Percentiles rank a stretch among this genome's conserved stretches.
Conservation (phyloP, 176 grass and related monocot genomes). For the Eragrostis nindensis region DNA sequence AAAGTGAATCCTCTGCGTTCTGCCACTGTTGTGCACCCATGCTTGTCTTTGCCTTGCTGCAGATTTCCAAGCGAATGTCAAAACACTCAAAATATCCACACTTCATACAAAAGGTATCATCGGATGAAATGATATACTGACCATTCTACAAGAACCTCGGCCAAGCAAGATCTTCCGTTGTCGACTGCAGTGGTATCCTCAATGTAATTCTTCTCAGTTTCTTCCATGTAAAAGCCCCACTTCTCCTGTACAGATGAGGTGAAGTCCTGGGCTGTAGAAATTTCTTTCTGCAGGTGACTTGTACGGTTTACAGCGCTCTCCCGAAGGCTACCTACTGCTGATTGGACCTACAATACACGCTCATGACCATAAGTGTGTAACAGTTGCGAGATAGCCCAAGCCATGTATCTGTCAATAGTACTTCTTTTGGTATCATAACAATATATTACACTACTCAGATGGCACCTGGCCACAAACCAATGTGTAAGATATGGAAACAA, state of each 20-base stretch:
- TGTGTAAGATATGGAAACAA: constrained; percentile 20
- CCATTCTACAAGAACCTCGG: constrained; percentile 79
- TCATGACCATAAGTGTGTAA: constrained; percentile 35
- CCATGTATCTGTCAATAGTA: background rate
- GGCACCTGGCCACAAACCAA: background rate
- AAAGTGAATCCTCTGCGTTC: constrained; percentile 82
- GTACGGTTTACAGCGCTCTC: constrained; percentile 68
- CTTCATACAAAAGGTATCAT: constrained; percentile 23
- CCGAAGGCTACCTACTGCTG: constrained; percentile 76
- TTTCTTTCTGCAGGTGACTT: constrained; percentile 77
- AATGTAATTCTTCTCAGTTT: constrained; percentile 82
- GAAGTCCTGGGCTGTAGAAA: constrained; percentile 63
- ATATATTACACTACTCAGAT: constrained; percentile 17
- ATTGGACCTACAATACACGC: constrained; percentile 78
- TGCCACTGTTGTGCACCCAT: constrained; percentile 85
- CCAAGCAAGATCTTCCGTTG: constrained; percentile 60
- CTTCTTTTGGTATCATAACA: constrained; percentile 30
- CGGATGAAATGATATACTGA: constrained; percentile 39
- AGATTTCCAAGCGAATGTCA: constrained; percentile 42
- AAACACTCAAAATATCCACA: constrained; percentile 3
- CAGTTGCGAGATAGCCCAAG: constrained; percentile 16
- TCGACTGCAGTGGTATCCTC: constrained; percentile 80
- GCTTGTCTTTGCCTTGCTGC: constrained; percentile 76
- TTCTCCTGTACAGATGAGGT: constrained; percentile 69
- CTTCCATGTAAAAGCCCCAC: constrained; percentile 90